phyloP scores from a whole-genome alignment of 352 stramenopile genomes.

The Pythium angustatum region DNA sequence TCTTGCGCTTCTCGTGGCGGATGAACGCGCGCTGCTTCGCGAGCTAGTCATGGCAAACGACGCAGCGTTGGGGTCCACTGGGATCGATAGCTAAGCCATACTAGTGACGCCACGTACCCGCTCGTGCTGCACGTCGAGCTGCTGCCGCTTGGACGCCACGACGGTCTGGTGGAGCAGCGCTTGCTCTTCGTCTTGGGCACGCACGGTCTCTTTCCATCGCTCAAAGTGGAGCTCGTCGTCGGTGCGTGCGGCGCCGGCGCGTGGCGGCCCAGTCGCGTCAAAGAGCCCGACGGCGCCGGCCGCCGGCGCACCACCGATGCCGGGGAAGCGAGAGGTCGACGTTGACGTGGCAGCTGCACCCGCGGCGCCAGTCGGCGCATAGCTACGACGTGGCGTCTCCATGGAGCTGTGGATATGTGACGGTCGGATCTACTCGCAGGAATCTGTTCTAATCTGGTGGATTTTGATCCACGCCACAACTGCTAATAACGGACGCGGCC shows the following conservation, averaged over 20 bases:
- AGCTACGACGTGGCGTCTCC: constrained; percentile 19
- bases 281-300: no score
- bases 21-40: constrained; percentile 80
- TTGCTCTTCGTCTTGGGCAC: constrained; percentile 60
- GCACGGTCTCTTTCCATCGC: constrained; percentile 40
- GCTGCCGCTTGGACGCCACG: constrained; percentile 63
- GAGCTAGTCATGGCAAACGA: constrained; percentile 34
- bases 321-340: constrained; percentile 17
- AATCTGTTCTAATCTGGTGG: neutral
- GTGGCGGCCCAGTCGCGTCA: no score
- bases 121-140: constrained; percentile 63
- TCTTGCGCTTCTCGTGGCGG: constrained; percentile 73
- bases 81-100: neutral
- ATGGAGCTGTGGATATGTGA: no score
- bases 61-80: neutral
- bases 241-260: constrained; percentile 3
- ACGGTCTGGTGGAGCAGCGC: constrained; percentile 69
- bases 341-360: neutral
- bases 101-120: constrained; percentile 36
- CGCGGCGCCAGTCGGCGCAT: neutral
- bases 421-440: neutral
- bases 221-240: constrained; percentile 32
- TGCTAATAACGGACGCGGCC: no score
- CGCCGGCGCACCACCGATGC: constrained; percentile 14
- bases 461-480: no score